Percentiles rank a stretch among this genome's conserved stretches.
Conservation (phyloP, 495 filamentous ascomycete species). For the Choiromyces venosus region DNA sequence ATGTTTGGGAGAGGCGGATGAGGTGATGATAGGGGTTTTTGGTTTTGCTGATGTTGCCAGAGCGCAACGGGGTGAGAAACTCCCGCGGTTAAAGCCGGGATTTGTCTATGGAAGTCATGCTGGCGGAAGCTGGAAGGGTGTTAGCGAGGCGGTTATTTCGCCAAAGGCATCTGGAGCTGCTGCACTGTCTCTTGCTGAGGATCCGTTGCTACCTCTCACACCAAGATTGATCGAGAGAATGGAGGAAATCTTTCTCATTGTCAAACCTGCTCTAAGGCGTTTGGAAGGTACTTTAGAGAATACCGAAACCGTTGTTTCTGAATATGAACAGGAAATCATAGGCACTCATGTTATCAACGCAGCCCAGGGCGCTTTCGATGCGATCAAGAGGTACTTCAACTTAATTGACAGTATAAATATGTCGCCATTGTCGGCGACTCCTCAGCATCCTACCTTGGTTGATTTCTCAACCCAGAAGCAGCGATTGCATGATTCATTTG, state of each 20-base stretch:
- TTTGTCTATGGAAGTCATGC: constrained; percentile 76
- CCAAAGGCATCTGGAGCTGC: constrained; percentile 12
- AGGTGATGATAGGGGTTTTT: constrained; percentile 85
- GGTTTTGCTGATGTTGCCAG: constrained; percentile 92
- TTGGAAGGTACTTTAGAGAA: constrained; percentile 53
- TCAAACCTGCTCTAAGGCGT: constrained; percentile 56
- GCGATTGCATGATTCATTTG: constrained; percentile 81
- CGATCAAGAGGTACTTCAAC: constrained; percentile 38
- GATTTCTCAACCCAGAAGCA: constrained; percentile 91
- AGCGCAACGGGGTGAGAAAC: constrained; percentile 81
- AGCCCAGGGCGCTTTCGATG: constrained; percentile 34
- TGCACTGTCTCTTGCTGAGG: constrained; percentile 48
- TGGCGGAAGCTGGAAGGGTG: constrained; percentile 77
- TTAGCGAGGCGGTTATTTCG: constrained; percentile 5
- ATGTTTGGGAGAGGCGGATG: constrained; percentile 91
- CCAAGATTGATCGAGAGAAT: constrained; percentile 69
- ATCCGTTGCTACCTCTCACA: constrained; percentile 71
- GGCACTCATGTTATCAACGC: constrained; percentile 29
- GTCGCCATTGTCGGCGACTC: constrained; percentile 22
- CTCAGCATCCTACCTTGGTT: constrained; percentile 72
- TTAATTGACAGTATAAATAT: constrained; percentile 40
- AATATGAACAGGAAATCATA: constrained; percentile 28
- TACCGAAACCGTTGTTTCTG: constrained; percentile 30
- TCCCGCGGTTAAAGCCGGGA: constrained; percentile 82
- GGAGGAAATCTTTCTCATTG: constrained; percentile 62